Percentiles rank a stretch among this genome's conserved stretches.
These are phyloP conservation scores for Huntiella omanensis DNA, from an alignment of 2,329 filamentous ascomycete species.

Conservation along the genomic window DNA sequence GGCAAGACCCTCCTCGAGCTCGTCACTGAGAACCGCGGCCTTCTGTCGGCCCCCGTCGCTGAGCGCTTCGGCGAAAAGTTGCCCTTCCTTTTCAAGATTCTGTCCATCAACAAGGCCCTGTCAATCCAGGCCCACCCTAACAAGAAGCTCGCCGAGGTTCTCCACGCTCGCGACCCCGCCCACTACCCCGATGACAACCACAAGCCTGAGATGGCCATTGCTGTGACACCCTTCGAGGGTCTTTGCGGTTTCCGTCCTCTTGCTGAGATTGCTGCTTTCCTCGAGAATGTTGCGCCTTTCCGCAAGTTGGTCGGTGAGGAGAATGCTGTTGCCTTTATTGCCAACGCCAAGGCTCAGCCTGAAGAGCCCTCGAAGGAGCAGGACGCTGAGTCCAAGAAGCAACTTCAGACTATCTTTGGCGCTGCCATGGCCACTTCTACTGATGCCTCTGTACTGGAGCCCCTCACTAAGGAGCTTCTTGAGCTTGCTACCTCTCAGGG, in stretches of 20 bases:
- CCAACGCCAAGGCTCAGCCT: conserved; percentile 24
- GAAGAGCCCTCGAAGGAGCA: conserved; percentile 27
- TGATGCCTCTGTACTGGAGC: conserved; percentile 35
- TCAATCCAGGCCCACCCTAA: conserved; percentile 96
- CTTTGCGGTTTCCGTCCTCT: conserved; percentile 89
- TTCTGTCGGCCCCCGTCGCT: conserved; percentile 56
- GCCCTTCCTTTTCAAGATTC: conserved; percentile 93
- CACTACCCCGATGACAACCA: conserved; percentile 99
- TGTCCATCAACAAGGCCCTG: conserved; percentile 87
- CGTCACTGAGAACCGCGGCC: conserved; percentile 65
- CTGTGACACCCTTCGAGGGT: conserved; percentile 88
- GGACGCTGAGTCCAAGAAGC: conserved; percentile 47
- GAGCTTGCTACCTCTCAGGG: conserved; percentile 49
- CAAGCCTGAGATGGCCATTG: conserved; percentile 99
- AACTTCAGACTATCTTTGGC: conserved; percentile 55
- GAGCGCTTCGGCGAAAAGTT: conserved; percentile 64
- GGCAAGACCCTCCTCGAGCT: conserved; percentile 74
- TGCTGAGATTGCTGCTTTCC: conserved; percentile 69
- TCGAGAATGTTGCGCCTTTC: conserved; percentile 38
- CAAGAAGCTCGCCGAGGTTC: conserved; percentile 71
- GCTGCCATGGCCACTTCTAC: conserved; percentile 63
- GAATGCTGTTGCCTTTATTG: conserved; percentile 36
- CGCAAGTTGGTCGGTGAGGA: conserved; percentile 48
- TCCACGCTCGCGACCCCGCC: conserved; percentile 70
- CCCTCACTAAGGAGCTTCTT: conserved; percentile 38